Evolutionary conservation across 257 asterid species (phyloP).

Genomic region (Solanum paucissectum): DNA sequence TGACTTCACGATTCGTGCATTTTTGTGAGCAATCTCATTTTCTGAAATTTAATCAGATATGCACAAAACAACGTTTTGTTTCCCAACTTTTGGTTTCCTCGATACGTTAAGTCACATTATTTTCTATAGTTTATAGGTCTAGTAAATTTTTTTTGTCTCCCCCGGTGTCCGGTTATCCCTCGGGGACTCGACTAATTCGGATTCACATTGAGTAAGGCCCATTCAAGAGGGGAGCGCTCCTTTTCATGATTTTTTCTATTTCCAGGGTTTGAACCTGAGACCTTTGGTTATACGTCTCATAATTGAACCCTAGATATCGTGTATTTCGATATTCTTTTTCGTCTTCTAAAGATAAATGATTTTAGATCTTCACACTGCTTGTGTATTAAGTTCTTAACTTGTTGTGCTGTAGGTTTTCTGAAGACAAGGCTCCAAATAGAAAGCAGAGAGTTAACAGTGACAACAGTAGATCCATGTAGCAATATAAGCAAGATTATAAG

Average conservation of each 20-base stretch:
- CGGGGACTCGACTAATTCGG: too few species aligned
- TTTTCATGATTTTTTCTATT: not conserved
- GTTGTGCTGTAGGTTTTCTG: slow-evolving; percentile 23
- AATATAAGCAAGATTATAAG: not conserved
- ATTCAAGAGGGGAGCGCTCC: not conserved
- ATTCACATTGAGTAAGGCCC: not conserved
- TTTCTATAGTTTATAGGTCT: not conserved
- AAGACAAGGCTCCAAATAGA: slow-evolving; percentile 20
- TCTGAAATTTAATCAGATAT: not conserved
- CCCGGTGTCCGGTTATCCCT: not conserved
- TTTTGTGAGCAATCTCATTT: not conserved
- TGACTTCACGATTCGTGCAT: not conserved
- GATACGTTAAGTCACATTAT: not conserved
- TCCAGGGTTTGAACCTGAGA: not conserved
- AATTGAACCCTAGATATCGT: not conserved
- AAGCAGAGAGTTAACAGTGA: slow-evolving; percentile 21
- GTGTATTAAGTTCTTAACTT: not conserved
- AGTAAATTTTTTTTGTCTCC: not conserved
- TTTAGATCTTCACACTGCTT: not conserved
- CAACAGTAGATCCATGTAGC: not conserved
- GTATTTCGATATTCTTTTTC: not conserved
- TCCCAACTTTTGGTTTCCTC: not conserved
- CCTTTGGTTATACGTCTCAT: not conserved
- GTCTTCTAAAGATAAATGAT: not conserved
- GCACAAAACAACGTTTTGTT: not conserved